Conservation (phyloP, 2,329 filamentous ascomycete species). For the Aspergillus sp. region DNA sequence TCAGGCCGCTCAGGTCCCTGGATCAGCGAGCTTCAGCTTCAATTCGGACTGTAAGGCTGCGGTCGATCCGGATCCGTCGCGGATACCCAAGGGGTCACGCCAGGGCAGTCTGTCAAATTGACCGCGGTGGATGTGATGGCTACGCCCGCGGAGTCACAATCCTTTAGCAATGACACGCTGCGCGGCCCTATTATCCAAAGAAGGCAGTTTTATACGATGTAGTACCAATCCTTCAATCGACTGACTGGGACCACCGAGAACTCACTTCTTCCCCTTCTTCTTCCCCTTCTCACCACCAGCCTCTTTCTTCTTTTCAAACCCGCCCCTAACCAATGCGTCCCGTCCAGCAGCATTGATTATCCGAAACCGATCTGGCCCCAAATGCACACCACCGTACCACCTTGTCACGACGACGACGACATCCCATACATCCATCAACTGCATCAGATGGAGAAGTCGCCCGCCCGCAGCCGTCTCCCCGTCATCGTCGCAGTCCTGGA, state of each 20-base stretch:
- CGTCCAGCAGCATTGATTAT: slow-evolving; percentile 84
- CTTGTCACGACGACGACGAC: slow-evolving; percentile 88
- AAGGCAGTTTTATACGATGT: not conserved
- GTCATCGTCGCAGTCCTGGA: slow-evolving; percentile 94
- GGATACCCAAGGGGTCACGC: not conserved
- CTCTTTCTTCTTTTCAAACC: slow-evolving; percentile 58
- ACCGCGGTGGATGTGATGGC: not conserved
- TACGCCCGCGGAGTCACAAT: not conserved
- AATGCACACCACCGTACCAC: slow-evolving; percentile 90
- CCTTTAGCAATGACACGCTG: not conserved
- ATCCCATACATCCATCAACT: slow-evolving; percentile 92
- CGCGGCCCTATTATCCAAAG: not conserved
- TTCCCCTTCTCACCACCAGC: slow-evolving; percentile 51
- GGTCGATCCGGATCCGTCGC: too few species aligned
- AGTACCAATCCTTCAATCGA: not conserved
- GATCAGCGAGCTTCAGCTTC: not conserved
- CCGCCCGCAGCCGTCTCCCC: slow-evolving; percentile 91
- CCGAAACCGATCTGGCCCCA: slow-evolving; percentile 86
- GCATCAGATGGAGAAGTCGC: slow-evolving; percentile 82
- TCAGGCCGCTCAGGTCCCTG: not conserved
- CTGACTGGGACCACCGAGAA: too few species aligned
- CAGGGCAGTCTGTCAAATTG: not conserved
- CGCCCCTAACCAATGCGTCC: slow-evolving; percentile 78
- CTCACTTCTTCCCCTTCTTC: slow-evolving; percentile 51
- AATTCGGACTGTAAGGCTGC: not conserved